Evolutionary conservation across 352 stramenopile genomes (phyloP).

Genomic region (Phytopythium chamaehyphon): DNA sequence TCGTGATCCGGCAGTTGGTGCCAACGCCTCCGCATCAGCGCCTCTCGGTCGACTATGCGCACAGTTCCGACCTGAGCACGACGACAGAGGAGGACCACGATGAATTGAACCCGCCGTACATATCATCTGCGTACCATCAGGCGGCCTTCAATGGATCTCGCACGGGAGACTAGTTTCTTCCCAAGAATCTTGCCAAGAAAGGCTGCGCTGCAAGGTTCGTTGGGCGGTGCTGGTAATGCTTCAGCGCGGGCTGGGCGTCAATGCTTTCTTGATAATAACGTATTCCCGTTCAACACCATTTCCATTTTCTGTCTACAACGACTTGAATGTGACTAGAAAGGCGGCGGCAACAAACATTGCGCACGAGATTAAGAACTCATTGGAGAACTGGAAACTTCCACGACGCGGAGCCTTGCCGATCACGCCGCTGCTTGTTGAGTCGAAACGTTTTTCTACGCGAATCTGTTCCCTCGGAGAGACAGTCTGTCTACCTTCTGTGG

Average conservation of each 20-base stretch:
- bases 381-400: slow-evolving; percentile 35
- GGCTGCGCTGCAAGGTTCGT: not conserved
- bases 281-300: too few species aligned
- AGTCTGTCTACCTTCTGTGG: not conserved
- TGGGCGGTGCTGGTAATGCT: not conserved
- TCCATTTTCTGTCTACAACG: not conserved
- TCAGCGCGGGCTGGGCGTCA: too few species aligned
- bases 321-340: not conserved
- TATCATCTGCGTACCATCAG: slow-evolving; percentile 47
- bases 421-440: not conserved
- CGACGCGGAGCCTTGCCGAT: not conserved
- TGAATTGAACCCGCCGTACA: slow-evolving; percentile 32
- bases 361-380: slow-evolving; percentile 30
- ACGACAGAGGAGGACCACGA: slow-evolving; percentile 26
- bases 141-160: slow-evolving; percentile 8
- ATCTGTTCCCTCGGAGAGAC: too few species aligned
- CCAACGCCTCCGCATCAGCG: slow-evolving; percentile 21
- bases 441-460: too few species aligned
- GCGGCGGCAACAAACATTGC: not conserved
- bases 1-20: slow-evolving; percentile 50
- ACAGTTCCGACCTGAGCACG: slow-evolving; percentile 17
- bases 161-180: not conserved
- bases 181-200: not conserved
- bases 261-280: too few species aligned
- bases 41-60: slow-evolving; percentile 39